phyloP scores from a whole-genome alignment of 352 stramenopile species.

The Blastocystis hominis region DNA sequence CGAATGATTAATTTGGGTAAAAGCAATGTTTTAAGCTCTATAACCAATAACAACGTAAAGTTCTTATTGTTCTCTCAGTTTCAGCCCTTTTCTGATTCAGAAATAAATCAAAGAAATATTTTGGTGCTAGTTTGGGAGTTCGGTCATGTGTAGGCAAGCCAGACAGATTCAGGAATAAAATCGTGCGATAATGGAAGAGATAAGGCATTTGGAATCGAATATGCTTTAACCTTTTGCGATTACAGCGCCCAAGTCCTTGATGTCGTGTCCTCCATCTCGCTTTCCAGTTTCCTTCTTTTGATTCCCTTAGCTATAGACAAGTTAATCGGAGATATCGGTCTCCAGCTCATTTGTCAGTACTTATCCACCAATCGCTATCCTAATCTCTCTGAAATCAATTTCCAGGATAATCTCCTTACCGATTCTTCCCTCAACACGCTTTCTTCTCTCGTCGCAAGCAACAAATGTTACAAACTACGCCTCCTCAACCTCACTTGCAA shows the following conservation, averaged over 20 bases:
- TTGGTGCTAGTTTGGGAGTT: background rate
- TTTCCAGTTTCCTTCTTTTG: background rate
- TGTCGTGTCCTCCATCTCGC: background rate
- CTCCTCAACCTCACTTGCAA: background rate
- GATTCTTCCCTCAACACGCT: background rate
- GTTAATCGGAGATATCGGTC: background rate
- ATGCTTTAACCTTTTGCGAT: background rate
- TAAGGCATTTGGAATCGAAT: background rate
- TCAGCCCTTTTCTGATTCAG: background rate
- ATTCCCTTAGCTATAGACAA: background rate
- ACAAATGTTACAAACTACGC: conserved; percentile 10
- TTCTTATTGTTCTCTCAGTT: background rate
- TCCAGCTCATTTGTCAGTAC: conserved; percentile 8
- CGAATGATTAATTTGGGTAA: background rate
- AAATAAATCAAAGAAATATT: background rate
- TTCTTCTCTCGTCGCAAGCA: background rate
- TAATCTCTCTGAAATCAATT: background rate
- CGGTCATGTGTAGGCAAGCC: background rate
- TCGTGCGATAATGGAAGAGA: background rate
- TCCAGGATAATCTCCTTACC: conserved; percentile 37
- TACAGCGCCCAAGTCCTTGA: background rate
- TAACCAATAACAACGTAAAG: background rate
- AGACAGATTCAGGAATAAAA: background rate
- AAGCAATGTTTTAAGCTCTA: background rate
- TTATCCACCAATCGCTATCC: conserved; percentile 25